Evolutionary conservation across 2,329 filamentous ascomycete genomes (phyloP).

Genomic region (Lecanicillium sp.): DNA sequence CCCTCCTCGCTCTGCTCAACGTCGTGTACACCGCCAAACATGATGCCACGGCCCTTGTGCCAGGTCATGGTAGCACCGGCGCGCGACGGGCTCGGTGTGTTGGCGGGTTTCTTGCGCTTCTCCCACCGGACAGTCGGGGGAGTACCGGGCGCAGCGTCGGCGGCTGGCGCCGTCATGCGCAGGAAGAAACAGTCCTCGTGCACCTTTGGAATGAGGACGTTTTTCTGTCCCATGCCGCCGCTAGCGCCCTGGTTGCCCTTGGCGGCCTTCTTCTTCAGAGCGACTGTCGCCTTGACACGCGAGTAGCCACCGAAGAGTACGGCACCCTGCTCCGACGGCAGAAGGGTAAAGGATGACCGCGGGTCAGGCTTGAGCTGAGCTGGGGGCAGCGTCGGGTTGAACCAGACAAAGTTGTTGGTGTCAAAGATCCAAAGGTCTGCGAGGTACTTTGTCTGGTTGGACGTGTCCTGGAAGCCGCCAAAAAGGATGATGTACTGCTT

Average conservation of each 20-base stretch:
- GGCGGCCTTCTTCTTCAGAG: constrained; percentile 52
- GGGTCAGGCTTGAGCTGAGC: constrained; percentile 85
- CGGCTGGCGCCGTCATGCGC: constrained; percentile 64
- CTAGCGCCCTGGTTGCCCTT: constrained; percentile 48
- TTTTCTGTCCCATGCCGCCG: constrained; percentile 45
- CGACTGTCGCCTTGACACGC: constrained; percentile 68
- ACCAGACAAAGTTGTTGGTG: constrained; percentile 80
- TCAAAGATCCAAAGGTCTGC: constrained; percentile 96
- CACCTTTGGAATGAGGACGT: constrained; percentile 76
- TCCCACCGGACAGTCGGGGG: constrained; percentile 83
- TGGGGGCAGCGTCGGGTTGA: constrained; percentile 65
- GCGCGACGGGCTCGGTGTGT: constrained; percentile 74
- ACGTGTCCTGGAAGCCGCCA: constrained; percentile 95
- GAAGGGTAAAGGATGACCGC: constrained; percentile 82
- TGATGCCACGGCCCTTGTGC: constrained; percentile 86
- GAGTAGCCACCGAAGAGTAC: constrained; percentile 93
- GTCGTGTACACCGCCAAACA: constrained; percentile 93
- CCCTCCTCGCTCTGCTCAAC: constrained; percentile 88
- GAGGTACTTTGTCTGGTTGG: constrained; percentile 88
- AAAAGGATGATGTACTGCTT: constrained; percentile 97
- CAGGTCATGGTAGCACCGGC: constrained; percentile 91
- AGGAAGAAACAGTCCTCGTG: constrained; percentile 96
- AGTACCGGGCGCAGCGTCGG: constrained; percentile 59
- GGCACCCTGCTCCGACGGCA: constrained; percentile 85
- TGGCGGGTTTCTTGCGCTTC: constrained; percentile 83